A percentile compares a stretch with the other conserved stretches of the same genome.
Conservation (phyloP, 495 filamentous ascomycete genomes). For the Penicillium subrubescens region DNA sequence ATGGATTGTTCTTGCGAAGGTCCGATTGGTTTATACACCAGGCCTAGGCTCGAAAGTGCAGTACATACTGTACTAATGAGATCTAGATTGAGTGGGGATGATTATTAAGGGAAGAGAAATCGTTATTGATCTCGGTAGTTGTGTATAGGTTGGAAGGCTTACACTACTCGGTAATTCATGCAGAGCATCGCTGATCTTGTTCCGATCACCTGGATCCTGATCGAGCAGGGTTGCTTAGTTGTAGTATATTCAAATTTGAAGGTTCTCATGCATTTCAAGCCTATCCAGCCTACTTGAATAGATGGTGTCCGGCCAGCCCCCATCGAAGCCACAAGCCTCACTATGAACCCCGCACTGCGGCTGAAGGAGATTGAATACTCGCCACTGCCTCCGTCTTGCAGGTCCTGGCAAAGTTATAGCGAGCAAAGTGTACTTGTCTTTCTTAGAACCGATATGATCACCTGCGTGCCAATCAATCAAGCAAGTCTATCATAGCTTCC, state of each 20-base stretch:
- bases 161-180: not conserved
- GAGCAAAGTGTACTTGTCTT: not conserved
- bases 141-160: too few species aligned
- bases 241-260: too few species aligned
- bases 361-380: not conserved
- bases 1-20: too few species aligned
- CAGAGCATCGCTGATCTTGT: not conserved
- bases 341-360: not conserved
- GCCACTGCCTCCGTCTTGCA: not conserved
- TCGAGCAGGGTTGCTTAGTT: too few species aligned
- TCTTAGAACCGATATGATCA: not conserved
- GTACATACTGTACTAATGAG: not conserved
- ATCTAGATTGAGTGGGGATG: constrained; percentile 1
- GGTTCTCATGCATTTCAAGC: too few species aligned
- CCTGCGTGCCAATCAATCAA: too few species aligned
- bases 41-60: too few species aligned
- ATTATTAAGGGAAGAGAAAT: not conserved
- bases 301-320: too few species aligned
- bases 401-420: not conserved
- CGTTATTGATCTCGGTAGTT: not conserved
- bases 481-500: too few species aligned
- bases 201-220: too few species aligned
- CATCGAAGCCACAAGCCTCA: not conserved
- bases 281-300: too few species aligned
- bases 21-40: not conserved